phyloP scores from a whole-genome alignment of 1,139 yeast genomes.

The Yamadazyma siamensis region DNA sequence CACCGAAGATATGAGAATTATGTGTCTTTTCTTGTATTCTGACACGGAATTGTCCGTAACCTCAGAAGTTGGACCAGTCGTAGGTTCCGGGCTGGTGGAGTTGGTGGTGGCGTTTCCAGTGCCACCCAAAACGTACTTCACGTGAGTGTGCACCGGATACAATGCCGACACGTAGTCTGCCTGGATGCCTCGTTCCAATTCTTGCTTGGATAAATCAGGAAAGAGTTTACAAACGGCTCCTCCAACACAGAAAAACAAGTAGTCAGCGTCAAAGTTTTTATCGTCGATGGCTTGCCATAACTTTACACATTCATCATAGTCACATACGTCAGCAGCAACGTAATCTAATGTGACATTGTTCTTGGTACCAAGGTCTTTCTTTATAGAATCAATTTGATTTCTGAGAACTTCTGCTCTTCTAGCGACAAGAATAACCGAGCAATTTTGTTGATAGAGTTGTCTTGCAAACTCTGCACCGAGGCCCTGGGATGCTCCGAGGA shows the following conservation, averaged over 20 bases:
- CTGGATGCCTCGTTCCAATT: constrained; percentile 58
- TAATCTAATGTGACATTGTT: constrained; percentile 39
- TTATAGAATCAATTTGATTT: constrained; percentile 46
- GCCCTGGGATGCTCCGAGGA: constrained; percentile 96
- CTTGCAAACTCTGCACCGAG: constrained; percentile 79
- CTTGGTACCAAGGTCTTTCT: constrained; percentile 14
- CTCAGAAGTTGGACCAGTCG: too few relatives aligned
- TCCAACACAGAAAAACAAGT: constrained; percentile 85
- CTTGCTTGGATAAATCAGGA: constrained; percentile 57
- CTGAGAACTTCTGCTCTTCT: constrained; percentile 60
- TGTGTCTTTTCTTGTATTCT: constrained; percentile 44
- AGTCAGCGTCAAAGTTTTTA: constrained; percentile 54
- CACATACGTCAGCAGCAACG: constrained; percentile 64
- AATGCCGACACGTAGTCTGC: constrained; percentile 74
- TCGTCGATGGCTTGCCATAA: constrained; percentile 27
- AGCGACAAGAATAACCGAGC: constrained; percentile 71
- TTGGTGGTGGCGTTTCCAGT: constrained; percentile 4
- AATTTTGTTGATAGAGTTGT: constrained; percentile 52
- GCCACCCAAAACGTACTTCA: constrained; percentile 35
- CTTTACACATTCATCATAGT: constrained; percentile 44
- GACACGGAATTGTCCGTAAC: constrained; percentile 4
- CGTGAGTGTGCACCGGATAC: constrained; percentile 62
- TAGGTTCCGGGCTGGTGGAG: background rate
- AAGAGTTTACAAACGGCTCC: constrained; percentile 78
- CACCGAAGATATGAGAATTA: constrained; percentile 77